Conservation (phyloP, 441 rosid genomes). For the Brassica balearica region DNA sequence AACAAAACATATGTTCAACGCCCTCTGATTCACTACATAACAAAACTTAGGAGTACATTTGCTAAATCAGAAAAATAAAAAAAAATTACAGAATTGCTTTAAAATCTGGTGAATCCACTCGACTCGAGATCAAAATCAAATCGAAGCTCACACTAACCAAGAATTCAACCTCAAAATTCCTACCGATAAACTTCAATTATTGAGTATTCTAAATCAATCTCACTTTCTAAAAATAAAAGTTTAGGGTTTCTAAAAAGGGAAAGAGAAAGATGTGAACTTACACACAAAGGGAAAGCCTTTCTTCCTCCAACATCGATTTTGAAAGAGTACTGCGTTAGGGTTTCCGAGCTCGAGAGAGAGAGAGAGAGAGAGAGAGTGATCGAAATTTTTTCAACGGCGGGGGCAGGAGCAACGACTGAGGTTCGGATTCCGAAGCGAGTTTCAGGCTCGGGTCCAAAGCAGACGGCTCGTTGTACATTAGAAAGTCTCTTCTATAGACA, state of each 20-base stretch:
- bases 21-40: not conserved
- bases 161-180: conserved; percentile 27
- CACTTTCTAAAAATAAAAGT: not conserved
- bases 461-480: conserved; percentile 11
- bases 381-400: not conserved
- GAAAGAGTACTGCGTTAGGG: conserved; percentile 43
- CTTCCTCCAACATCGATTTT: conserved; percentile 32
- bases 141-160: conserved; percentile 30
- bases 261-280: conserved; percentile 44
- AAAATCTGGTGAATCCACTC: conserved; percentile 18
- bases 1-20: too few species aligned
- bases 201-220: conserved; percentile 16
- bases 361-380: not conserved
- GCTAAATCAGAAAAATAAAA: too few species aligned
- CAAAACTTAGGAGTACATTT: not conserved
- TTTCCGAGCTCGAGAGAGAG: not conserved
- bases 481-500: not conserved
- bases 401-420: too few species aligned
- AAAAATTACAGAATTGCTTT: conserved; percentile 24
- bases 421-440: too few species aligned
- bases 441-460: not conserved
- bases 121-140: conserved; percentile 43
- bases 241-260: conserved; percentile 54
- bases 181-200: conserved; percentile 26
- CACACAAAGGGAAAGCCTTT: conserved; percentile 48